Evolutionary conservation across 1,284 basidiomycete genomes (phyloP), one percentile per base, ranked within the genome.

Genomic region (Termitomyces sp.): DNA sequence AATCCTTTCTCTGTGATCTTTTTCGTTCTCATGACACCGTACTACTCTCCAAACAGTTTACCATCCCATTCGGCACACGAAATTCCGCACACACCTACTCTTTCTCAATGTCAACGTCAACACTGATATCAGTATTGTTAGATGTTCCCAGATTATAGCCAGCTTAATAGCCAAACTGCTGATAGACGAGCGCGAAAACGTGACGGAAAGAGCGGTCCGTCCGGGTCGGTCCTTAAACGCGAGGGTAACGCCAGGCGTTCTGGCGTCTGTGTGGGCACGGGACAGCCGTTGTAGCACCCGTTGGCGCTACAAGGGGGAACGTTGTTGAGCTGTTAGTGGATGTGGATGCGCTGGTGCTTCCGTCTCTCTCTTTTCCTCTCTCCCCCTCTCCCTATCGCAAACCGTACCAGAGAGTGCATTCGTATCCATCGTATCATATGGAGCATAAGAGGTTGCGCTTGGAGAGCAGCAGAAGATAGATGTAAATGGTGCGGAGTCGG

Each of bases 261-360:
- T 0, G 72, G 69, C 5, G 75, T 72, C 41, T 74, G 59, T 3
- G 54, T 41, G 1, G 80, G 80, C 2, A 82, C 83, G 0, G 82
- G 15, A 89, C 56, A 3, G 85, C 85, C 24, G 84, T 89, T 30
- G 87, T 89, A 1, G 85, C 73, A 56, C 77, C 66, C 43, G 64
- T 79, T 0, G 82, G 75, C 0, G 79, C 79, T 10, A 80, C 75
- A 42, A 84, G 50, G 43, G 83, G 51, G 24, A 56, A 58, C 2
- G 71, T 34, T 5, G 33, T 34, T 5, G 13, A 15, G 13, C 33
- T 13, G 13, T 15, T 34, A 5, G 84, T 88, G 12, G 74, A 64
- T 47, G 72, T 77, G 13, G 33, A 34, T 2, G 33, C 33, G 13
- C 5, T 15, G 33, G 33, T 34, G 33, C 13, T 34, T 5, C 42